phyloP scores from a whole-genome alignment of 345 rosid genomes.

The Lagerstroemia speciosa region DNA sequence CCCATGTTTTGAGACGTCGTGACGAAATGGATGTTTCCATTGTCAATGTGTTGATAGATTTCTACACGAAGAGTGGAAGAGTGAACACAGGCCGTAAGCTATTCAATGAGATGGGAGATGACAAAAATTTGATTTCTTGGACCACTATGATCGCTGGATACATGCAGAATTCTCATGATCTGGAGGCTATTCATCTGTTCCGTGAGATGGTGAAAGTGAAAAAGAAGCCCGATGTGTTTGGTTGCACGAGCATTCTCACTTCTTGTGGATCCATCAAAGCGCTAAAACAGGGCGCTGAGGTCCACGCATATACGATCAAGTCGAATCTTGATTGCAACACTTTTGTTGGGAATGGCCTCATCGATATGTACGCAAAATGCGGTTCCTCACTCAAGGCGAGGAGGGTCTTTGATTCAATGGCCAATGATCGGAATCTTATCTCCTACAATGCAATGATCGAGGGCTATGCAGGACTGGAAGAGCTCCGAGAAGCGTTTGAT shows the following conservation, averaged over 20 bases:
- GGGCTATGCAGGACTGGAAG: slow-evolving; percentile 62
- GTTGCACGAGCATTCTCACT: slow-evolving; percentile 60
- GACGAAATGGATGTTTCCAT: slow-evolving; percentile 52
- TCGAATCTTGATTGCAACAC: slow-evolving; percentile 39
- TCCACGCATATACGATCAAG: slow-evolving; percentile 60
- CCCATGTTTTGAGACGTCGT: slow-evolving; percentile 44
- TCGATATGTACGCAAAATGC: slow-evolving; percentile 75
- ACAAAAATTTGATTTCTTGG: slow-evolving; percentile 55
- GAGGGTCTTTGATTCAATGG: slow-evolving; percentile 38
- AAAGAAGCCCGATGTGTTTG: slow-evolving; percentile 49
- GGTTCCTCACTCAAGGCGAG: slow-evolving; percentile 43
- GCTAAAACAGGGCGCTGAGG: slow-evolving; percentile 45
- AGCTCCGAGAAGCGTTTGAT: slow-evolving; percentile 40
- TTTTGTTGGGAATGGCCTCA: slow-evolving; percentile 51
- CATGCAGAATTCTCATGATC: slow-evolving; percentile 49
- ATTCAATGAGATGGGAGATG: slow-evolving; percentile 37
- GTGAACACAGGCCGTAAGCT: slow-evolving; percentile 33
- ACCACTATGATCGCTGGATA: slow-evolving; percentile 64
- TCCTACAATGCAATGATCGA: slow-evolving; percentile 66
- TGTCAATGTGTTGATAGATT: slow-evolving; percentile 54
- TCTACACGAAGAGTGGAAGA: slow-evolving; percentile 52
- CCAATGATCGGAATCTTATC: slow-evolving; percentile 30
- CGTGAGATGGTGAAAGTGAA: slow-evolving; percentile 33
- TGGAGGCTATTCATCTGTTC: slow-evolving; percentile 49
- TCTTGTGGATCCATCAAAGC: slow-evolving; percentile 60